Evolutionary conservation across 495 filamentous ascomycete species (phyloP), one percentile per base, ranked within the genome.

Genomic region (Bathelium albidoporum): DNA sequence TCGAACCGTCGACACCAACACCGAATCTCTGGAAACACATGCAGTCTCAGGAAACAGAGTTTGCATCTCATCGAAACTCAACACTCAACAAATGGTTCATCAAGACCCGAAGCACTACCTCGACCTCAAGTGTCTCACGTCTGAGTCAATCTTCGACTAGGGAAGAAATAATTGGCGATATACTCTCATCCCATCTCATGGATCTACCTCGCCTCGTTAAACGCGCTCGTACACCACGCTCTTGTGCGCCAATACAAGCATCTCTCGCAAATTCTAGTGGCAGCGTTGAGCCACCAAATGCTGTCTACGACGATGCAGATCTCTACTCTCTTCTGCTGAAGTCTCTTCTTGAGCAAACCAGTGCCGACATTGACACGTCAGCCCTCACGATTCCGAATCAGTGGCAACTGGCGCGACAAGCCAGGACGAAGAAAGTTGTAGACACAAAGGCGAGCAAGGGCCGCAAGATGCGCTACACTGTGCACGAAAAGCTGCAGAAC

Each of bases 371-470:
- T 2, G 75, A 80, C 60, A 74, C 78, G 43, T 78, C 74, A 65
- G 66, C 69, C 69, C 67, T 70, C 69, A 71, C 84, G 83, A 55
- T 55, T 55, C 49, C 24, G 49, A 55, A 55, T 55, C 49, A 55
- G 20, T 20, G 89, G 88, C 55, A 86, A 85, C 72, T 87, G 86
- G 73, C 64, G 9, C 65, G 72, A 2, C 90, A 92, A 68, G 88
- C 87, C 59, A 94, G 92, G 73, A 84, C 85, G 22, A 87, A 87
- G 75, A 88, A 89, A 66, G 80, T 85, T 36, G 87, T 97, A 20
- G 94, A 98, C 76, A 90, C 91, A 18, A 93, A 90, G 68, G 95
- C 95, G 12, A 95, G 90, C 69, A 97, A 97, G 77, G 94, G 94
- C 4, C 79, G 94, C 59, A 98, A 96, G 76, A 82, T 98, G 83